Evolutionary conservation across 768 basidiomycete genomes (phyloP).

Genomic region (Leccinum aurantiacum): DNA sequence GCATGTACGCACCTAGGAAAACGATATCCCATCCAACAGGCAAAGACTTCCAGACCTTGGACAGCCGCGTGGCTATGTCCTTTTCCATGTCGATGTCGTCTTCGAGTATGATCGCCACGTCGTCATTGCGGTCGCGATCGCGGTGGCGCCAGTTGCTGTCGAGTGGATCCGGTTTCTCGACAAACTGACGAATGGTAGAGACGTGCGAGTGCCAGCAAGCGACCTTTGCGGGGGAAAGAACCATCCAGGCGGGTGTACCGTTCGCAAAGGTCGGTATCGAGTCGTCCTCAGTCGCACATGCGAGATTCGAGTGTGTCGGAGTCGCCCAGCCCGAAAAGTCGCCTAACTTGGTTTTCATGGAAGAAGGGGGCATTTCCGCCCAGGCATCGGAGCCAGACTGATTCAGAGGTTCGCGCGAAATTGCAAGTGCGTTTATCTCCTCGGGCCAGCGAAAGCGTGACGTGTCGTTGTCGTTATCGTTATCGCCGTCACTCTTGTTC

Average conservation of each 20-base stretch:
- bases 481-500: not conserved
- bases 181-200: slow-evolving; percentile 46
- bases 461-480: not conserved
- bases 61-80: slow-evolving; percentile 47
- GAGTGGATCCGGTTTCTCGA: slow-evolving; percentile 28
- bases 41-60: slow-evolving; percentile 48
- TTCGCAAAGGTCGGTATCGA: slow-evolving; percentile 36
- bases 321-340: not conserved
- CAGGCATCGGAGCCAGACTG: slow-evolving; percentile 26
- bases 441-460: slow-evolving; percentile 40
- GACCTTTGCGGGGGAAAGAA: slow-evolving; percentile 58
- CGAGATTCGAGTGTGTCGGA: slow-evolving; percentile 24
- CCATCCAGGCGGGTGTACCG: slow-evolving; percentile 43
- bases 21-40: slow-evolving; percentile 72
- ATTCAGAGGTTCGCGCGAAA: slow-evolving; percentile 7
- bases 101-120: slow-evolving; percentile 60
- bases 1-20: slow-evolving; percentile 53
- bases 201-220: slow-evolving; percentile 77
- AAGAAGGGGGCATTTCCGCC: slow-evolving; percentile 7
- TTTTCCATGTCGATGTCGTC: slow-evolving; percentile 80
- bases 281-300: slow-evolving; percentile 46
- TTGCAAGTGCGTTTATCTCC: slow-evolving; percentile 32
- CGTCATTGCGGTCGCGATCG: slow-evolving; percentile 19
- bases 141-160: not conserved
- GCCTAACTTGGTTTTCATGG: not conserved